A percentile compares a stretch with the other conserved stretches of the same genome.
Evolutionary conservation across 495 filamentous ascomycete species (phyloP).

Genomic region (Bacidia gigantensis): DNA sequence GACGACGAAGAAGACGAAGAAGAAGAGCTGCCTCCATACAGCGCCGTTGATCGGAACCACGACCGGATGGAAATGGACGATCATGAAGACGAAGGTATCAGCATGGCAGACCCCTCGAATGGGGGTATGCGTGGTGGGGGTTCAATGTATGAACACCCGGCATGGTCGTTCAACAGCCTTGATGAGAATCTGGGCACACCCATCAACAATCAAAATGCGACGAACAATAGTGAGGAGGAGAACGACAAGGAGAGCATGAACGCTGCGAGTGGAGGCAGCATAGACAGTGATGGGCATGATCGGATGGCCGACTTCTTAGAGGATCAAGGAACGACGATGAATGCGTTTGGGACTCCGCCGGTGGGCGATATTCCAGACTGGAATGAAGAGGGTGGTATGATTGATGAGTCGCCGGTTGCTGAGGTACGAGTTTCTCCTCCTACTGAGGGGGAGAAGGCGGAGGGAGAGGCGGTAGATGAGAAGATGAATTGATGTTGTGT

Average conservation of each 20-base stretch:
- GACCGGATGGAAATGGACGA: constrained; percentile 24
- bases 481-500: not conserved
- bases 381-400: constrained; percentile 20
- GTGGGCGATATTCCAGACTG: constrained; percentile 24
- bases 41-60: constrained; percentile 22
- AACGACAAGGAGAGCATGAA: constrained; percentile 29
- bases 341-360: constrained; percentile 20
- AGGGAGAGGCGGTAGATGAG: constrained; percentile 1
- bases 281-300: constrained; percentile 28
- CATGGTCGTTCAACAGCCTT: constrained; percentile 27
- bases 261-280: constrained; percentile 32
- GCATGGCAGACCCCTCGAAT: not conserved
- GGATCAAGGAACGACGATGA: constrained; percentile 18
- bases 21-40: constrained; percentile 13
- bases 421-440: constrained; percentile 26
- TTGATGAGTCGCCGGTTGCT: constrained; percentile 33
- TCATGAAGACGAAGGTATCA: constrained; percentile 22
- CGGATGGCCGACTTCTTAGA: constrained; percentile 23
- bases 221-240: constrained; percentile 19
- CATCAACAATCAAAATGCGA: constrained; percentile 24
- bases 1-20: not conserved
- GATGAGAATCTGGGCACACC: constrained; percentile 15
- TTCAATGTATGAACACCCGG: constrained; percentile 18
- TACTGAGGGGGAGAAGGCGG: constrained; percentile 17
- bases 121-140: constrained; percentile 5